These are phyloP conservation scores for Hondaea fermentalgiana DNA, from an alignment of 108 stramenopile genomes.

Conservation along the genomic window DNA sequence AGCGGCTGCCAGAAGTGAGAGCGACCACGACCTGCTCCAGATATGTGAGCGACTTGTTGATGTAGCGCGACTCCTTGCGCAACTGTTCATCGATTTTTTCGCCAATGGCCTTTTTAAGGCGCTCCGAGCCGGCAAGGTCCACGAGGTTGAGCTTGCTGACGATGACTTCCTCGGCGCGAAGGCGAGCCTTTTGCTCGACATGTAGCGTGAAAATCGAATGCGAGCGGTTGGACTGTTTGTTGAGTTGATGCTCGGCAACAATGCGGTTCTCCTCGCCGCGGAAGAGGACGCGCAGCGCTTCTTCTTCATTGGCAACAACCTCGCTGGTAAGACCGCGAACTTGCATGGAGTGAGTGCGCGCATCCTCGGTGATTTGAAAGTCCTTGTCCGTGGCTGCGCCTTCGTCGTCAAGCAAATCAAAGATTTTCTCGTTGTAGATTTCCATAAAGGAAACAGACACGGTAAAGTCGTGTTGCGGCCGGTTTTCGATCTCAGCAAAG, in stretches of 20 bases:
- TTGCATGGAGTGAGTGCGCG: slow-evolving; percentile 26
- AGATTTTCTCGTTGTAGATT: slow-evolving; percentile 46
- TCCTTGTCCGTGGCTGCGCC: background rate
- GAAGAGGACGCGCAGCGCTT: slow-evolving; percentile 35
- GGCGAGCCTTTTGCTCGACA: slow-evolving; percentile 43
- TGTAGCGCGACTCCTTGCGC: slow-evolving; percentile 55
- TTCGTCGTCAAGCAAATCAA: slow-evolving; percentile 28
- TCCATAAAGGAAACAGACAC: slow-evolving; percentile 35
- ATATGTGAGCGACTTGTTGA: slow-evolving; percentile 59
- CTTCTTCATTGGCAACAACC: slow-evolving; percentile 31
- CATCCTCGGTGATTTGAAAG: slow-evolving; percentile 35
- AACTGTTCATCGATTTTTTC: slow-evolving; percentile 28
- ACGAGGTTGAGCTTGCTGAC: slow-evolving; percentile 52
- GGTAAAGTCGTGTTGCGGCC: slow-evolving; percentile 24
- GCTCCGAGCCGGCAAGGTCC: slow-evolving; percentile 58
- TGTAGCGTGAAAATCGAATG: slow-evolving; percentile 59
- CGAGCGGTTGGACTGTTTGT: slow-evolving; percentile 50
- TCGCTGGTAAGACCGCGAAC: slow-evolving; percentile 48
- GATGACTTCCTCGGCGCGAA: slow-evolving; percentile 49
- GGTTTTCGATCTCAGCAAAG: slow-evolving; percentile 28
- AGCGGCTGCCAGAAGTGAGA: slow-evolving; percentile 29
- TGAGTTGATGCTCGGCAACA: slow-evolving; percentile 52
- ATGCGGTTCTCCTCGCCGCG: slow-evolving; percentile 33
- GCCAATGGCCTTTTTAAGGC: slow-evolving; percentile 49
- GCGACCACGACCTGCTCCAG: slow-evolving; percentile 65